These are phyloP conservation scores for Linnemannia schmuckeri DNA, from an alignment of 192 early-diverging fungal species.

Conservation along the genomic window DNA sequence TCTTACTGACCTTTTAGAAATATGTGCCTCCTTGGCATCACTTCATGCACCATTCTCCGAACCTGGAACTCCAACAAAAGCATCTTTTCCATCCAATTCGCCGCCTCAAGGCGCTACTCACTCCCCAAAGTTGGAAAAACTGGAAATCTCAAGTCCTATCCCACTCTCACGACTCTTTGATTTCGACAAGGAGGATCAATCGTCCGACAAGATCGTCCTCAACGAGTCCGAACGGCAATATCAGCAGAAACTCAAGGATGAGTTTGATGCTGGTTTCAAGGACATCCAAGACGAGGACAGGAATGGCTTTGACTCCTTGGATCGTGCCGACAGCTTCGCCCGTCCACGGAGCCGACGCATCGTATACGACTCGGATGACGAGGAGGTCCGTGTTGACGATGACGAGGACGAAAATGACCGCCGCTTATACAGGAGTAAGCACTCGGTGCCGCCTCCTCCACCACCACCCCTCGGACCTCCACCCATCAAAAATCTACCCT, in stretches of 20 bases:
- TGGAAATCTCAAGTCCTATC: constrained; percentile 39
- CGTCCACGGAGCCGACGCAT: constrained; percentile 14
- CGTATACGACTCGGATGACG: constrained; percentile 38
- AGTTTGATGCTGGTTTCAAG: constrained; percentile 50
- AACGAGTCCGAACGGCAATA: constrained; percentile 47
- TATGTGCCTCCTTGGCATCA: constrained; percentile 34
- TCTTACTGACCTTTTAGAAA: constrained; percentile 26
- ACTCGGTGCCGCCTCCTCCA: constrained; percentile 30
- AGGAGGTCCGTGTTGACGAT: constrained; percentile 44
- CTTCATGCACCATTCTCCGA: constrained; percentile 28
- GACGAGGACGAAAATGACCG: constrained; percentile 25
- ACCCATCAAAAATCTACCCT: constrained; percentile 51
- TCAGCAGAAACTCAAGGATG: constrained; percentile 40
- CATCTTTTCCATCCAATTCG: not conserved
- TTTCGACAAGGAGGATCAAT: constrained; percentile 48
- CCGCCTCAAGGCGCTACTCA: not conserved
- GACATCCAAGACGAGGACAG: constrained; percentile 18
- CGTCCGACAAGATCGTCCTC: constrained; percentile 37
- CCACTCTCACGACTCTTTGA: constrained; percentile 51
- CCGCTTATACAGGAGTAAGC: constrained; percentile 8
- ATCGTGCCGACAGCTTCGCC: not conserved
- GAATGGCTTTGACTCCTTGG: not conserved
- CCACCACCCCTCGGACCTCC: constrained; percentile 53
- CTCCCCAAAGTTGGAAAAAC: constrained; percentile 40
- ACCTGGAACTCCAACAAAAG: constrained; percentile 10